Base-by-base conservation (phyloP, 495 filamentous ascomycete species). In the Viridothelium virens region DNA sequence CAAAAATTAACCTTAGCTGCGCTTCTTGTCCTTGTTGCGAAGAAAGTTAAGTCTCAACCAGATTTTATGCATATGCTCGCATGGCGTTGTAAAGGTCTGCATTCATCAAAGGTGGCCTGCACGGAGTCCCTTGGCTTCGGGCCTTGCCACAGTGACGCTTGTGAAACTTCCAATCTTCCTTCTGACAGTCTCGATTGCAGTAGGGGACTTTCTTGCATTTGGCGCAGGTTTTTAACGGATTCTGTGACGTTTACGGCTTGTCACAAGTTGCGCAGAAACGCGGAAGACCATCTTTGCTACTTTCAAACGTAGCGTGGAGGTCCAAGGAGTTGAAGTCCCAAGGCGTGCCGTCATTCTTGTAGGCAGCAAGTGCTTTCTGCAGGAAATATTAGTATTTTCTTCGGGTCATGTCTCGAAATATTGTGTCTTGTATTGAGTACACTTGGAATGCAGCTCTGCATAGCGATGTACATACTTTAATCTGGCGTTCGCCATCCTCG, bases 141-240 rank as follows among this genome's bases (percentile, higher is more conserved):
- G 16, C n/a, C 25, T n/a, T 41, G 18, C 31, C 18, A 50, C 41
- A 9, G 63, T 48, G n/a, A 10, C 47, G 38, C 46, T 68, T 68
- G 63, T 68, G 63, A 12, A 36, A 7, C 64, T 33, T 44, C 63
- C 67, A 68, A 41, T 68, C 61, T 56, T 14, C 59, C 53, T 65
- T 65, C 67, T 61, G 63, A 65, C 67, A 65, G 12, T 65, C 63
- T 16, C 14, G 50, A 31, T 37, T 33, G 67, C 67, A 68, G 53
- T 65, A 68, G 34, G 4, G 34, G 11, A 39, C 34, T 12, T n/a
- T 44, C 63, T 68, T 68, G 50, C 67, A 68, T 36, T 59, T 65
- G 6, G 9, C 34, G 47, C 67, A 68, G 2, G 18, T 16, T 48
- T 65, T 65, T n/a, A 56, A 10, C 2, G 39, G 11, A 10, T 9